Evolutionary conservation across 176 grass and related monocot genomes (phyloP), one percentile per base, ranked within the genome.

Genomic region (Triticum turgidum): DNA sequence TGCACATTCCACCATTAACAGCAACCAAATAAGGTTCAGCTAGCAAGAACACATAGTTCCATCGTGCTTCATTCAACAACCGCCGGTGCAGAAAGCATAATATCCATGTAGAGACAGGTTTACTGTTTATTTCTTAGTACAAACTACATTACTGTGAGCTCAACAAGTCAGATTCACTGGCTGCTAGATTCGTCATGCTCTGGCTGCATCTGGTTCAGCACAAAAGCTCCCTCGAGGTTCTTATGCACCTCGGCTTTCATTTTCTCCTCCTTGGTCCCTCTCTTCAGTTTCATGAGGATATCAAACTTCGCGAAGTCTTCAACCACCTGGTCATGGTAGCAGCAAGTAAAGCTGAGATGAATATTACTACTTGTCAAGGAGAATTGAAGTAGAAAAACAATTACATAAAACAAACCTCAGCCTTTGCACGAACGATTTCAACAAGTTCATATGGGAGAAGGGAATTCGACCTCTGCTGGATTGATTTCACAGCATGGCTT

Each of bases 181-280:
- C 85, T 81, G 79, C 49, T 76, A 39, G 91, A 87, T 32, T 90
- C 91, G 7, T 87, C 88, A 73, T 85, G 68, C 67, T 94, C 90
- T 65, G 76, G 87, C 41, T 91, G 86, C 87, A 95, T 87, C 76
- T 96, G 84, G 52, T 92, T 91, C 81, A 98, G 78, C 61, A 91
- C 88, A 79, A 96, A 98, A 75, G 80, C 85, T 14, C 97, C 97
- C 86, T 96, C 94, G 7, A 94, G 83, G 30, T 71, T 96, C 83
- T 94, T 99, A 42, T 99, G 94, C 80, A 99, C 97, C 82, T 99
- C 97, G 1, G 90, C 94, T 74, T 93, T 92, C 69, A 90, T 88
- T 30, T 94, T 99, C 83, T 94, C 93, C 89, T 94, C 97, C 83
- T 94, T 94, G 49, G 11, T 91, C 59, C 97, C 97, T 74, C 92